Evolutionary conservation across 495 filamentous ascomycete species (phyloP).

Genomic region (Lineolata rhizophorae): DNA sequence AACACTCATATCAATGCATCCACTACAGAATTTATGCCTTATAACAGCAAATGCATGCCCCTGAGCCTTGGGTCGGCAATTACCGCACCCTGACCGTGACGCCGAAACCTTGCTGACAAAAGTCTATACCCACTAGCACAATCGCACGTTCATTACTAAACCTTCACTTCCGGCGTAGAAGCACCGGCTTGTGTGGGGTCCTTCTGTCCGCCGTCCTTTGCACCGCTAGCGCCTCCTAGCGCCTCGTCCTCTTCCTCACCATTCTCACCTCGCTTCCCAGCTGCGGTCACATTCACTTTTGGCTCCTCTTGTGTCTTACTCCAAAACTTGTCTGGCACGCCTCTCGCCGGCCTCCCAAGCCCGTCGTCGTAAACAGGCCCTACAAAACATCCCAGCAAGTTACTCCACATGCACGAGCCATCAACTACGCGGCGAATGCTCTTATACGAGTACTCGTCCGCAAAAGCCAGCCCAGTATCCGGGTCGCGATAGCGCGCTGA

Average conservation of each 20-base stretch:
- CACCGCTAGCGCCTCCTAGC: too few species aligned
- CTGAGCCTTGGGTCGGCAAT: too few species aligned
- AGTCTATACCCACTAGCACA: too few species aligned
- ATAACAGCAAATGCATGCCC: too few species aligned
- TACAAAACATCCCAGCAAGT: conserved; percentile 16
- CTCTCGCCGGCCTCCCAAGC: conserved; percentile 13
- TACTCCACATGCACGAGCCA: conserved; percentile 16
- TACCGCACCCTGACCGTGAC: too few species aligned
- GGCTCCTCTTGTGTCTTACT: conserved; percentile 3
- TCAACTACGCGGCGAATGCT: conserved; percentile 13
- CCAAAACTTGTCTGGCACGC: conserved; percentile 19
- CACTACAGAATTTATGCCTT: too few species aligned
- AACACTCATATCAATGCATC: too few species aligned
- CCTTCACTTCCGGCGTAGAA: too few species aligned
- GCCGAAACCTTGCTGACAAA: too few species aligned
- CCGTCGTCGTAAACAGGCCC: conserved; percentile 8
- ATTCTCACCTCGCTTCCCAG: not conserved
- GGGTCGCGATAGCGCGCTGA: conserved; percentile 18
- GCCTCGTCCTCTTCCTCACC: not conserved
- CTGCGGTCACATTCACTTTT: conserved; percentile 1
- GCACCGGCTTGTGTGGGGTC: too few species aligned
- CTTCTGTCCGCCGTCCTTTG: too few species aligned
- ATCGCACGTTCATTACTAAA: too few species aligned
- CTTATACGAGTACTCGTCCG: conserved; percentile 14
- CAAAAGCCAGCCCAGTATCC: conserved; percentile 17